Evolutionary conservation across 768 basidiomycete genomes (phyloP).

Genomic region (Serendipita vermifera): DNA sequence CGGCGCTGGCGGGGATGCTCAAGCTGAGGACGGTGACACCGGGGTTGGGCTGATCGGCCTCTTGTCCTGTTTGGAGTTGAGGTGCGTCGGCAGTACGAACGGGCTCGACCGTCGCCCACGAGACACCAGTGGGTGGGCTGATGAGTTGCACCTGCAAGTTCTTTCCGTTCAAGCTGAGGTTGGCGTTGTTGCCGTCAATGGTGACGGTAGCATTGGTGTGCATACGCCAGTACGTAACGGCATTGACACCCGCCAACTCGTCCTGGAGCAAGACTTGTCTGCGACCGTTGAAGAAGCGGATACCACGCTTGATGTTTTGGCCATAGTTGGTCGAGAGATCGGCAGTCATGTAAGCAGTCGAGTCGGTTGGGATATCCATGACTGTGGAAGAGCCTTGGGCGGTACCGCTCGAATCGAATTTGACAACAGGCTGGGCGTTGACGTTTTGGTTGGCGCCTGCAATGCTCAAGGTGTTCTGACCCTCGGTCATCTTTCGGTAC

Average conservation of each 20-base stretch:
- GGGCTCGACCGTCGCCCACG: conserved; percentile 45
- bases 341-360: conserved; percentile 70
- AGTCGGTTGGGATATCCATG: conserved; percentile 42
- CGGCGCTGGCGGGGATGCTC: conserved; percentile 62
- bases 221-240: conserved; percentile 71
- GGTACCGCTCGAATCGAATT: conserved; percentile 42
- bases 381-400: conserved; percentile 79
- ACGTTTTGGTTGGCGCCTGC: conserved; percentile 71
- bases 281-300: conserved; percentile 70
- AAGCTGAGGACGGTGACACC: conserved; percentile 57
- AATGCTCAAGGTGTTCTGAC: conserved; percentile 88
- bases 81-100: conserved; percentile 49
- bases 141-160: conserved; percentile 54
- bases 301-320: conserved; percentile 57
- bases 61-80: conserved; percentile 38
- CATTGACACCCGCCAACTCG: conserved; percentile 52
- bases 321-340: conserved; percentile 70
- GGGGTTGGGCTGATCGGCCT: conserved; percentile 57
- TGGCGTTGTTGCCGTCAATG: conserved; percentile 54
- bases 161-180: conserved; percentile 55
- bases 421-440: conserved; percentile 40
- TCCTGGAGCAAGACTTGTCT: conserved; percentile 88
- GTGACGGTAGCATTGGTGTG: conserved; percentile 83
- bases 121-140: conserved; percentile 50
- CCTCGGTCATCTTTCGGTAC: conserved; percentile 93